Evolutionary conservation across 2,329 filamentous ascomycete genomes (phyloP), one percentile per base, ranked within the genome.

Genomic region (Penicillium sp.): DNA sequence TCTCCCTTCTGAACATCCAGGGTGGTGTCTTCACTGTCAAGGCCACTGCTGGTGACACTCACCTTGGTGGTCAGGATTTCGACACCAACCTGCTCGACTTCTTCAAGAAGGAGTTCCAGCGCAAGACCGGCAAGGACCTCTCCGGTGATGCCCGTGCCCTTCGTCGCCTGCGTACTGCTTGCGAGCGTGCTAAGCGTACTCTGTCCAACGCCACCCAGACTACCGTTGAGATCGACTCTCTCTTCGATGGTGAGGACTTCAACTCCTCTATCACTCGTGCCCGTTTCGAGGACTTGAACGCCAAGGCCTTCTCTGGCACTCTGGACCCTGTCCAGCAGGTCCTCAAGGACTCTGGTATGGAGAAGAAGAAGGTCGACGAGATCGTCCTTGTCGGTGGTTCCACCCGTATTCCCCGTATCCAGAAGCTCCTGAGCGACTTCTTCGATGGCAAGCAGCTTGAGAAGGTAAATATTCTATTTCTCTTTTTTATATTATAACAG

Each of bases 401-500:
- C 64, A 99, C 95, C 74, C 95, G 95, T 91, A 99, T 99, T 71
- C 95, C 95, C 75, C 88, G 89, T 78, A 96, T 99, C 79, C 95
- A 99, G 89, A 98, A 98, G 87, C 90, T 99, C 67, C 88, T 99
- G 68, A 93, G 89, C 82, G 95, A 99, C 81, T 97, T 93, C 87
- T 99, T 99, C 84, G 90, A 96, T 78, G 93, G 93, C 81, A 99
- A 99, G 91, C 97, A 99, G 90, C 91, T 97, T 68, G 93, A 98
- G 87, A 98, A 97, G 86, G 76, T 77, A 58, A 66, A 6, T 42
- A 1, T 5, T 14, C 39, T 9, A 56, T 37, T 7, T 48, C 53
- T 37, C 26, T 22, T 11, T 14, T 0, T n/a, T 10, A 31, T 8
- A 16, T 33, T 2, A n/a, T 33, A 1, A 44, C 6, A 26, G 10